Base-by-base conservation (phyloP, 192 early-diverging fungal species). In the Helicostylum pulchrum region DNA sequence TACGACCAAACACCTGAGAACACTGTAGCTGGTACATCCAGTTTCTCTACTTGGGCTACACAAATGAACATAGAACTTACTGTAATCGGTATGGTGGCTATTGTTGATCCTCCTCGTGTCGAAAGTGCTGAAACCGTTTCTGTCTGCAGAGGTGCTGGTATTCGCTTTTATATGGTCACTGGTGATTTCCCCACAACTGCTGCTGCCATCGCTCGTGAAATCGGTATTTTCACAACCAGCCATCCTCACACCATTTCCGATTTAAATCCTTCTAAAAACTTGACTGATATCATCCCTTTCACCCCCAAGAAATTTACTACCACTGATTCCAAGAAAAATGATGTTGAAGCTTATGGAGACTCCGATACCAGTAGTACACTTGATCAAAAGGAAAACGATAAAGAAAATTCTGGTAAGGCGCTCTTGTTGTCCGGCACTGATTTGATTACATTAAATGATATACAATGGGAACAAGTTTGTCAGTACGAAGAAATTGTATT, bases 161-260 rank as follows among this genome's bases (percentile, higher is more conserved):
- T 94, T 46, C 83, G 90, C 34, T 81, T 97, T 48, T 88, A 86
- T 65, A 94, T 97, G 94, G 88, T 92, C 32, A 94, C 92, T 23
- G 93, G 92, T 50, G 92, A 95, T 67, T 90, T 88, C 60, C 74
- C 81, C 20, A 61, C 80, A 34, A 97, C 93, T 0, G 95, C 95
- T 7, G 88, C 81, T 20, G 82, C 86, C 10, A 92, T 97, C 63
- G 92, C 88, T 19, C 76, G 83, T 7, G 83, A 92, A 61, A 86
- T 93, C 68, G 87, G 86, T 17, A 89, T 97, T 46, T 85, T 95
- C 36, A 70, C 77, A 2, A 66, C 67, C 4, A 46, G 64, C 9
- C 51, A 61, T 4, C 65, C 72, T 11, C 47, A 81, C 46, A 75
- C 72, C 0, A 70, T 81, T 15, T 48, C 62, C 17, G 71, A 77